Evolutionary conservation across 345 rosid species (phyloP).

Genomic region (Excoecaria cochinchinensis): DNA sequence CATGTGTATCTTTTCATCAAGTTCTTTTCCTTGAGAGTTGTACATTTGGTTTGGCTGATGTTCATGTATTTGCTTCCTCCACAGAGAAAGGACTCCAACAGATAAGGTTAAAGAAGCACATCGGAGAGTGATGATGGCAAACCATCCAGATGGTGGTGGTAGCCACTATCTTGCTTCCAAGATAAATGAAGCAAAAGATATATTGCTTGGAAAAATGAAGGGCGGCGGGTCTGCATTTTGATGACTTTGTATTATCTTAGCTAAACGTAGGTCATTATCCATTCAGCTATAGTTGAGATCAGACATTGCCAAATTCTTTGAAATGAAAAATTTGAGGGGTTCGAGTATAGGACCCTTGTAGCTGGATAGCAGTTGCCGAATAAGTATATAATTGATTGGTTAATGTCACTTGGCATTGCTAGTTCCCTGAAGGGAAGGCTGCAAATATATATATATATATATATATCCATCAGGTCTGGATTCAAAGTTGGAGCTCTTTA

Average conservation of each 20-base stretch:
- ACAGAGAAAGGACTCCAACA: slow-evolving; percentile 24
- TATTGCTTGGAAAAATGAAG: slow-evolving; percentile 30
- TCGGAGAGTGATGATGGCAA: slow-evolving; percentile 40
- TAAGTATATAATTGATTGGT: not conserved
- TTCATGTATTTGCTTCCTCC: not conserved
- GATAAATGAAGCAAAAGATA: slow-evolving; percentile 41
- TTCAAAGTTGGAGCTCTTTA: no score
- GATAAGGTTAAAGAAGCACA: slow-evolving; percentile 44
- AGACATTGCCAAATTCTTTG: not conserved
- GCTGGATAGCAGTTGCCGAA: not conserved
- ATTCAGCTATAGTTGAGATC: not conserved
- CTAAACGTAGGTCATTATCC: not conserved
- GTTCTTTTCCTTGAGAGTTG: not conserved
- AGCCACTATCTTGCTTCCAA: slow-evolving; percentile 49
- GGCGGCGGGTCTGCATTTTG: slow-evolving; percentile 34
- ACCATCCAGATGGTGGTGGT: slow-evolving; percentile 51
- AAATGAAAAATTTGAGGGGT: not conserved
- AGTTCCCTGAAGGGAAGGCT: not conserved
- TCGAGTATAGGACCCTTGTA: not conserved
- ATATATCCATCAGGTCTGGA: no score
- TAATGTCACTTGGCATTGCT: slow-evolving; percentile 13
- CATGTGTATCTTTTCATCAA: not conserved
- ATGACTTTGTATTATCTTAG: not conserved
- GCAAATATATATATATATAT: no score
- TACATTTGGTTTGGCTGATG: not conserved